phyloP scores from a whole-genome alignment of 2,329 filamentous ascomycete genomes.

The Penicillium italicum region DNA sequence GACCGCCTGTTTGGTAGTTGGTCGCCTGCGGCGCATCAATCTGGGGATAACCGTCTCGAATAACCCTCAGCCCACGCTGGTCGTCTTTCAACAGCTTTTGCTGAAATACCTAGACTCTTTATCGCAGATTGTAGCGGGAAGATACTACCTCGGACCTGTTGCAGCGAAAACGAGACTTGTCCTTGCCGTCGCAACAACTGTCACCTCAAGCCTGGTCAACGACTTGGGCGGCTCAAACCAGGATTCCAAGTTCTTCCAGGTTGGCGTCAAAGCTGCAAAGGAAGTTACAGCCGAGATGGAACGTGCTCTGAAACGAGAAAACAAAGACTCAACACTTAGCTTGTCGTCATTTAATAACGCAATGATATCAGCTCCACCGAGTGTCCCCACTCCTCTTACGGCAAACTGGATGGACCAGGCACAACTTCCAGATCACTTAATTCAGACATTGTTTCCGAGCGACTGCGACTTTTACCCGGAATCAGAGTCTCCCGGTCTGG shows the following conservation, averaged over 20 bases:
- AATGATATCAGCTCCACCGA: not conserved
- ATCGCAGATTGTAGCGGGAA: not conserved
- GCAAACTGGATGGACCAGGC: not conserved
- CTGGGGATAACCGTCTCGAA: not conserved
- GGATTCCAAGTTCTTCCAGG: not conserved
- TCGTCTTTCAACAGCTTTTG: not conserved
- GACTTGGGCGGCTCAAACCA: not conserved
- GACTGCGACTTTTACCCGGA: not conserved
- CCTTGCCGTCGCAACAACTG: not conserved
- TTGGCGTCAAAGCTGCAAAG: not conserved
- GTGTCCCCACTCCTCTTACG: not conserved
- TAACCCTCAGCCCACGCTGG: not conserved
- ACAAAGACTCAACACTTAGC: not conserved
- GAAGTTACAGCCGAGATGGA: not conserved
- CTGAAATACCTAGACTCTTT: not conserved
- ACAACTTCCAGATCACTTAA: not conserved
- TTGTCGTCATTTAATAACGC: not conserved
- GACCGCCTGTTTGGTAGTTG: not conserved
- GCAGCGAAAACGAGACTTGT: not conserved
- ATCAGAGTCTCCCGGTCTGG: not conserved
- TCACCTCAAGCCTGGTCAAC: not conserved
- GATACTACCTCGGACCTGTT: not conserved
- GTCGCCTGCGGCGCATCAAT: not conserved
- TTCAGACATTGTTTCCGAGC: not conserved
- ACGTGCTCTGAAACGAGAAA: not conserved